Evolutionary conservation across 2,329 filamentous ascomycete genomes (phyloP), one percentile per base, ranked within the genome.

Genomic region (Cryphonectria nitschkei): DNA sequence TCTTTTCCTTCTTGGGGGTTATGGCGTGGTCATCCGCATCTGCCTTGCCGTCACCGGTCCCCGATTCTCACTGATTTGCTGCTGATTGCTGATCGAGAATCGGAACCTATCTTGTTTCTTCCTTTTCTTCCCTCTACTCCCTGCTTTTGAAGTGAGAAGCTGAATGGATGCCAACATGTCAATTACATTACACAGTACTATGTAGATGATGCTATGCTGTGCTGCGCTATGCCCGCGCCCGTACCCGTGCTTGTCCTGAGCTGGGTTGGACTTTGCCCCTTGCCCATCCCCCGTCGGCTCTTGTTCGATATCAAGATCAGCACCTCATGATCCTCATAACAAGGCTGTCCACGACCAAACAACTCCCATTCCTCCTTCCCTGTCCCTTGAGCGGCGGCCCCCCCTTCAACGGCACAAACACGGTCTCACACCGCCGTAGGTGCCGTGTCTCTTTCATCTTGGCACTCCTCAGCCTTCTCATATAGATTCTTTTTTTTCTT

Each of bases 341-440:
- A 56, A 56, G 46, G 46, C 46, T 56, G 52, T 32, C 54, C 19
- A 19, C 54, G 6, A 32, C 54, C 26, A 50, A 19, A 29, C 13
- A 32, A 19, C 14, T 32, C 26, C 32, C 19, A 32, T n/a, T 11
- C 9, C 50, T 26, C 7, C 54, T 29, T 29, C 54, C 54, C 54
- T 50, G 14, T 58, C 54, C 14, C 54, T 37, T n/a, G 9, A 19
- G 22, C 46, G 43, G 16, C 19, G 16, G 16, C 43, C 43, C 19
- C 19, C 16, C 14, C 11, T 16, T 16, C 3, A 34, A 34, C 34
- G 32, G 32, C 29, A 4, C 29, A 37, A 61, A 32, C 56, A 16
- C 32, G 32, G 56, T 61, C 56, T 39, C 58, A 61, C 58, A 39
- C 34, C 58, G 26, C 58, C 34, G 58, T 39, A 61, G 39, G 16